These are phyloP conservation scores for Rhizophagus sp. DNA, from an alignment of 192 early-diverging fungal species.

Conservation along the genomic window DNA sequence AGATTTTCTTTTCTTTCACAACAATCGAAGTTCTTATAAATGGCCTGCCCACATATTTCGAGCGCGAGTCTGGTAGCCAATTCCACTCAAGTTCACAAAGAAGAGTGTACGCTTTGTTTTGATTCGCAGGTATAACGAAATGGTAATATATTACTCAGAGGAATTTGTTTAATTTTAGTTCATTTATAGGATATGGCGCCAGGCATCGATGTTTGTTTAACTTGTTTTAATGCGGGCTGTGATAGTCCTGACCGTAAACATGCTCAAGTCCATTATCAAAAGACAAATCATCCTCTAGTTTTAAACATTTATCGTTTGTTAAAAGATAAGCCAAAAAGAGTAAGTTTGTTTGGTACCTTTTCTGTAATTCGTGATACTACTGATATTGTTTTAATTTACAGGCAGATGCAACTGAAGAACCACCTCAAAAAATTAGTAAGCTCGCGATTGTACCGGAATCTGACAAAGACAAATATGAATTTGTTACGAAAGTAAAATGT, in stretches of 20 bases:
- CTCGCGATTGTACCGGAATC: constrained; percentile 82
- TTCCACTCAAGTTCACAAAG: constrained; percentile 74
- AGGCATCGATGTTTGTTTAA: constrained; percentile 92
- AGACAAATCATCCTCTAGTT: constrained; percentile 74
- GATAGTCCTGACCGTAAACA: constrained; percentile 64
- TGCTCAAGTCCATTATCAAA: constrained; percentile 72
- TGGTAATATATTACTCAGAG: not conserved
- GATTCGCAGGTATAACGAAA: constrained; percentile 45
- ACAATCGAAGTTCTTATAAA: constrained; percentile 12
- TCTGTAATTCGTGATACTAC: not conserved
- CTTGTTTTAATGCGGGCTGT: constrained; percentile 95
- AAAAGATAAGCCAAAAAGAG: constrained; percentile 51
- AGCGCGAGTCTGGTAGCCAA: constrained; percentile 42
- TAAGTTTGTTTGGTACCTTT: constrained; percentile 19
- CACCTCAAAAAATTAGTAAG: constrained; percentile 92
- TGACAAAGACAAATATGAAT: constrained; percentile 76
- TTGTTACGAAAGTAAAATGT: constrained; percentile 74
- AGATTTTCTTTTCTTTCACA: too few species aligned
- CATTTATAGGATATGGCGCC: constrained; percentile 59
- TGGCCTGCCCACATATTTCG: constrained; percentile 58
- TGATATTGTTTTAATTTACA: constrained; percentile 10
- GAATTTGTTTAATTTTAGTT: not conserved
- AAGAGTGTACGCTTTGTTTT: constrained; percentile 96
- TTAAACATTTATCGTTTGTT: constrained; percentile 79
- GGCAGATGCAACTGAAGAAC: constrained; percentile 50